phyloP scores from a whole-genome alignment of 768 basidiomycete species.

The Panaeolus papilionaceus region DNA sequence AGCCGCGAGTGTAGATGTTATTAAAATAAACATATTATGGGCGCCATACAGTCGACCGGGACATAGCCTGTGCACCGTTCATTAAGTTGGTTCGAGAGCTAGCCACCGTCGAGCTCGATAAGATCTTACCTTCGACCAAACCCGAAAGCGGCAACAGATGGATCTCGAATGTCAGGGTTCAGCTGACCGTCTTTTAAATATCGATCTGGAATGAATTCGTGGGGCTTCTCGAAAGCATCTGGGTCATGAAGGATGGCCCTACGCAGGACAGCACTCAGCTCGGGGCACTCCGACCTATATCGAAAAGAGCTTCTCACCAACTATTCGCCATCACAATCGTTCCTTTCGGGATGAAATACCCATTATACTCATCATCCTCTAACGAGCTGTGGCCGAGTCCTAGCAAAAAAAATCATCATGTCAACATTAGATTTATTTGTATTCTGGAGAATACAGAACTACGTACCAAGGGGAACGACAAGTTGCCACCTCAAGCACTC shows the following conservation, averaged over 20 bases:
- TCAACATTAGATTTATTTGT: neutral
- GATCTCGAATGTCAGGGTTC: slow-evolving; percentile 22
- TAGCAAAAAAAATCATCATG: slow-evolving; percentile 9
- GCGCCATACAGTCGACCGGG: slow-evolving; percentile 15
- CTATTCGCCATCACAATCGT: neutral
- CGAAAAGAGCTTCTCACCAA: neutral
- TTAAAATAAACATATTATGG: slow-evolving; percentile 6
- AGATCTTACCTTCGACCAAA: slow-evolving; percentile 29
- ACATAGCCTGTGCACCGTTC: slow-evolving; percentile 19
- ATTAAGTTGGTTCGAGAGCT: neutral
- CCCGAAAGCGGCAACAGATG: slow-evolving; percentile 26
- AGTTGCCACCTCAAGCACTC: slow-evolving; percentile 29
- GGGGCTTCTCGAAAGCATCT: slow-evolving; percentile 37
- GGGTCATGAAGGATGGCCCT: slow-evolving; percentile 44
- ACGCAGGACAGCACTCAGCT: neutral
- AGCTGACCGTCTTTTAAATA: slow-evolving; percentile 31
- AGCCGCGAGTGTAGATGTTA: neutral
- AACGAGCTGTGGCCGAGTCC: slow-evolving; percentile 27
- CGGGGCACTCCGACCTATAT: neutral
- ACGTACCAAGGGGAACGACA: slow-evolving; percentile 19
- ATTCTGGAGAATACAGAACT: neutral
- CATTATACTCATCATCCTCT: slow-evolving; percentile 34
- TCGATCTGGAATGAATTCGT: slow-evolving; percentile 38
- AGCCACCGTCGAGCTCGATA: neutral
- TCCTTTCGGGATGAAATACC: slow-evolving; percentile 33